These are phyloP conservation scores for Scenedesmus sp. DNA, from an alignment of 163 green algal species.

Conservation along the genomic window DNA sequence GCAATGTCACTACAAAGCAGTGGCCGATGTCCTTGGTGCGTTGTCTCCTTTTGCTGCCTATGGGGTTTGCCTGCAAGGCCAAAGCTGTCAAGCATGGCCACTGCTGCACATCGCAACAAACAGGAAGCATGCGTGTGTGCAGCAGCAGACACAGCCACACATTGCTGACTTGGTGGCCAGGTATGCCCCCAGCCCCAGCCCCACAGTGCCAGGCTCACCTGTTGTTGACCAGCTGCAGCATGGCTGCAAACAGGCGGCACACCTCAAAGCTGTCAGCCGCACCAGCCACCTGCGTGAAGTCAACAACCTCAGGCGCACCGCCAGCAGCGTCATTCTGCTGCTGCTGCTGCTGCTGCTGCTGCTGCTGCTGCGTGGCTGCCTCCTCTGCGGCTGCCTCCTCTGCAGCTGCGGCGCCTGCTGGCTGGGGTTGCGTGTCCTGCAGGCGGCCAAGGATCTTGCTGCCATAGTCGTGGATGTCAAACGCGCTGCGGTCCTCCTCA, in stretches of 20 bases:
- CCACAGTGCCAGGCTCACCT: constrained; percentile 45
- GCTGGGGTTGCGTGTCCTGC: background rate
- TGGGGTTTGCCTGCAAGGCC: background rate
- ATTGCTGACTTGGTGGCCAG: too few relatives aligned
- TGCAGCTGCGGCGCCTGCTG: background rate
- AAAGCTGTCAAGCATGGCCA: too few relatives aligned
- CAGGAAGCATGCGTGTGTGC: too few relatives aligned
- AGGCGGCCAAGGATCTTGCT: constrained; percentile 69
- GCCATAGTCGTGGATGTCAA: constrained; percentile 88
- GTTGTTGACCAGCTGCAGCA: constrained; percentile 91
- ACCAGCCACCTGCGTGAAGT: constrained; percentile 63
- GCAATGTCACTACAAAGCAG: background rate
- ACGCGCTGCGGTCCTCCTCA: constrained; percentile 76
- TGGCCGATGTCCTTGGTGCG: too few relatives aligned
- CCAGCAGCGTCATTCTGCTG: constrained; percentile 24
- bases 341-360: constrained; percentile 32
- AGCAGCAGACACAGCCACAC: too few relatives aligned
- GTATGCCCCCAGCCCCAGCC: background rate
- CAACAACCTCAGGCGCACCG: background rate
- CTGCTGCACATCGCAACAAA: too few relatives aligned
- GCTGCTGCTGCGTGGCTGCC: background rate
- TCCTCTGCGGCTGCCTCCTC: background rate
- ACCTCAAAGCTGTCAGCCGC: constrained; percentile 67
- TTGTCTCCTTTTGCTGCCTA: background rate
- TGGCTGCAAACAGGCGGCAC: constrained; percentile 81